These are phyloP conservation scores for Fragilariopsis cylindrus DNA, from an alignment of 108 stramenopile genomes.

Conservation along the genomic window DNA sequence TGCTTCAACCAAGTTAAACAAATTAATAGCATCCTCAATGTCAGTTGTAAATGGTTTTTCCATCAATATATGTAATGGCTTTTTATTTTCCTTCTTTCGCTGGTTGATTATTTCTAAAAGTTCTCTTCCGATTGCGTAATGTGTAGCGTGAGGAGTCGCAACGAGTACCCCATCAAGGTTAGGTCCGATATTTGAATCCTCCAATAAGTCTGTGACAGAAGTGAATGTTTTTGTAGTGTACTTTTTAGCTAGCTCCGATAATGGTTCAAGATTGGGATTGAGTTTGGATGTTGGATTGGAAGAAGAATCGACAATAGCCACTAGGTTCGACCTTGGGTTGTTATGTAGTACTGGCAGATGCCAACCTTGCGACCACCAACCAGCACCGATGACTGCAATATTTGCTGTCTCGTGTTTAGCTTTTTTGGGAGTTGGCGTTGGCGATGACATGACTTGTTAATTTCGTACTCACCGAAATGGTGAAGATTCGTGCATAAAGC, in stretches of 20 bases:
- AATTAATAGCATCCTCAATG: slow-evolving; percentile 46
- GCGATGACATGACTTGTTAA: too few relatives aligned
- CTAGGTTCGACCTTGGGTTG: slow-evolving; percentile 42
- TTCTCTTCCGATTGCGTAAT: slow-evolving; percentile 46
- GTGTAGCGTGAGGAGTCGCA: slow-evolving; percentile 69
- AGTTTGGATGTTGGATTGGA: slow-evolving; percentile 53
- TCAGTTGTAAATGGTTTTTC: slow-evolving; percentile 81
- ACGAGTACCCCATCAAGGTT: slow-evolving; percentile 62
- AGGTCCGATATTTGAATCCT: slow-evolving; percentile 27
- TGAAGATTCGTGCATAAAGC: too few relatives aligned
- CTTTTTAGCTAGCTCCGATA: slow-evolving; percentile 38
- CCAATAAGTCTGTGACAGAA: slow-evolving; percentile 52
- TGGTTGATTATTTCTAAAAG: slow-evolving; percentile 40
- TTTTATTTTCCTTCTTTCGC: slow-evolving; percentile 35
- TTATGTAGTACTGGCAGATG: slow-evolving; percentile 62
- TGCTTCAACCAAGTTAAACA: slow-evolving; percentile 34
- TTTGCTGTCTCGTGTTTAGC: slow-evolving; percentile 24
- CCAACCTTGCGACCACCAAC: slow-evolving; percentile 81
- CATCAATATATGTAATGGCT: slow-evolving; percentile 63
- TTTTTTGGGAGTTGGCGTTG: too few relatives aligned
- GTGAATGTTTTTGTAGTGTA: slow-evolving; percentile 43
- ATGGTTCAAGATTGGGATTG: slow-evolving; percentile 51
- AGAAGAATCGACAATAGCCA: slow-evolving; percentile 59
- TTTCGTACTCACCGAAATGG: too few relatives aligned
- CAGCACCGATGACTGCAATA: slow-evolving; percentile 70